Evolutionary conservation across 805 yeast genomes (phyloP).

Genomic region (Candida jianshihensis): DNA sequence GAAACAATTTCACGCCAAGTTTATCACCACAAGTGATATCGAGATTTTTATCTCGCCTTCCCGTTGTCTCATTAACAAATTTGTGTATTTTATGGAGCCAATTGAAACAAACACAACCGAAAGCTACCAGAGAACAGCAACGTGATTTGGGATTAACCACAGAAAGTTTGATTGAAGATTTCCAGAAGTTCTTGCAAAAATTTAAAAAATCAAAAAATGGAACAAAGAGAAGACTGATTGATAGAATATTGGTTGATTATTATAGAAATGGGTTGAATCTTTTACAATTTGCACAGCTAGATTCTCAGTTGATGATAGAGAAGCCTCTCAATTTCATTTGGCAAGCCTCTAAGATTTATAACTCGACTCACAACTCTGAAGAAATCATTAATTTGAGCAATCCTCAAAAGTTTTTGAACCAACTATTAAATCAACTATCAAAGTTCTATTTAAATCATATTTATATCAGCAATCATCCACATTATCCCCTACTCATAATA

Average conservation of each 20-base stretch:
- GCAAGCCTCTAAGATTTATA: slow-evolving; percentile 26
- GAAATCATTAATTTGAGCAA: slow-evolving; percentile 31
- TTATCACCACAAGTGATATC: slow-evolving; percentile 9
- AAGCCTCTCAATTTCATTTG: slow-evolving; percentile 37
- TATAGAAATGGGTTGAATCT: slow-evolving; percentile 56
- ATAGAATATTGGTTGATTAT: slow-evolving; percentile 20
- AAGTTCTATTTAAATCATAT: slow-evolving; percentile 54
- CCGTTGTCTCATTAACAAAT: slow-evolving; percentile 15
- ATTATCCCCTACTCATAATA: slow-evolving; percentile 50
- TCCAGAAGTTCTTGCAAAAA: not conserved
- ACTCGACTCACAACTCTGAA: slow-evolving; percentile 18
- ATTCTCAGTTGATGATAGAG: slow-evolving; percentile 57
- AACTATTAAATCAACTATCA: slow-evolving; percentile 40
- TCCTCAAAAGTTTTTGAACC: slow-evolving; percentile 44
- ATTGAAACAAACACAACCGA: slow-evolving; percentile 15
- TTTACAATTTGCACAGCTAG: slow-evolving; percentile 64
- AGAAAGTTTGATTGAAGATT: slow-evolving; percentile 6
- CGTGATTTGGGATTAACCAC: slow-evolving; percentile 5
- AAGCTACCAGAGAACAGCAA: slow-evolving; percentile 6
- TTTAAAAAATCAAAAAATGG: slow-evolving; percentile 1
- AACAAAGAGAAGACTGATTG: slow-evolving; percentile 16
- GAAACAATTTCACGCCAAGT: slow-evolving; percentile 17
- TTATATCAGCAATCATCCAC: slow-evolving; percentile 60
- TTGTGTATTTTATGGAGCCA: slow-evolving; percentile 20
- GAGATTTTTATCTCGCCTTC: slow-evolving; percentile 12